These are phyloP conservation scores for Penicillium atrosanguineum DNA, from an alignment of 495 filamentous ascomycete species.

Conservation along the genomic window DNA sequence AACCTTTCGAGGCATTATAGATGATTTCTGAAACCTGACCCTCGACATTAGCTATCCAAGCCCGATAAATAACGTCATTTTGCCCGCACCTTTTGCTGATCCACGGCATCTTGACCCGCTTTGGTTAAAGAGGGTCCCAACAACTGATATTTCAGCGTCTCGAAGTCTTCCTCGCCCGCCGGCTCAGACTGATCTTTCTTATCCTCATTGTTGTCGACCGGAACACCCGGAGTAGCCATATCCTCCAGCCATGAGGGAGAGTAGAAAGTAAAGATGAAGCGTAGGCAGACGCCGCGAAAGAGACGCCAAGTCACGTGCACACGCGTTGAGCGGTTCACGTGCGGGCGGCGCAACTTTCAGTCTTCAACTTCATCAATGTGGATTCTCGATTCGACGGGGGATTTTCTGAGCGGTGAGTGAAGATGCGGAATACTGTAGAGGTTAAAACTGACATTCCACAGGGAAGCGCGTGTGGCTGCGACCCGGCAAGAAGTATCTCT, in stretches of 20 bases:
- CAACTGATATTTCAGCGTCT: constrained; percentile 65
- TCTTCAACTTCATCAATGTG: constrained; percentile 34
- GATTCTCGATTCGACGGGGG: constrained; percentile 48
- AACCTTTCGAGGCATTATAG: constrained; percentile 93
- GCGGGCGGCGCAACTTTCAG: constrained; percentile 5
- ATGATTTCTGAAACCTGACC: constrained; percentile 88
- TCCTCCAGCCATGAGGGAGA: constrained; percentile 15
- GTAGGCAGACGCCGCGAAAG: constrained; percentile 7
- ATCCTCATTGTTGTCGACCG: constrained; percentile 7
- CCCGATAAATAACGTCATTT: neutral
- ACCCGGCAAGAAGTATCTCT: constrained; percentile 77
- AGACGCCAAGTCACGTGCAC: constrained; percentile 37
- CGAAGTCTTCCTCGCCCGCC: constrained; percentile 31
- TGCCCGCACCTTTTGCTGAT: constrained; percentile 71
- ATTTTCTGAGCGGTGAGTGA: constrained; percentile 40
- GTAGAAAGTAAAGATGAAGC: constrained; percentile 9
- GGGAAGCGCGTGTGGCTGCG: constrained; percentile 78
- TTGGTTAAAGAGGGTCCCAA: constrained; percentile 94
- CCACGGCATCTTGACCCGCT: constrained; percentile 89
- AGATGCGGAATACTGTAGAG: neutral
- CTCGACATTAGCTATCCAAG: neutral
- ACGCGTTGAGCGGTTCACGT: constrained; percentile 36
- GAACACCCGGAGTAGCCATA: constrained; percentile 25
- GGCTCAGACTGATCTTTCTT: constrained; percentile 1
- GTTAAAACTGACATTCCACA: constrained; percentile 27